Percentiles rank a stretch among this genome's conserved stretches.
phyloP scores from a whole-genome alignment of 2,329 filamentous ascomycete species.

The Curvularia hawaiiensis region DNA sequence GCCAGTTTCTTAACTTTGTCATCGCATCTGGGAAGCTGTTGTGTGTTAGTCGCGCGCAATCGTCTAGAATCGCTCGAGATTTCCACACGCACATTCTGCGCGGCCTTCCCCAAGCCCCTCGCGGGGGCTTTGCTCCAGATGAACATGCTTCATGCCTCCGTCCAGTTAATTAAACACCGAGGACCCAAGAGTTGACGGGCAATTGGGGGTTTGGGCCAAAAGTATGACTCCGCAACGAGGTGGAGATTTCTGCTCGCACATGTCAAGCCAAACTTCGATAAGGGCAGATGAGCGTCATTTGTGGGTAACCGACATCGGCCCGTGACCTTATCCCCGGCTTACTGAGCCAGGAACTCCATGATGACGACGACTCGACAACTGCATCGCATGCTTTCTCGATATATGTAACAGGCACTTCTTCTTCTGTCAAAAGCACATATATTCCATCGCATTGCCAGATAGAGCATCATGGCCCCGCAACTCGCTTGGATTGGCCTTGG shows the following conservation, averaged over 20 bases:
- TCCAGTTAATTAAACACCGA: conserved; percentile 16
- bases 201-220: conserved; percentile 1
- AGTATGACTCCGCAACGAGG: conserved; percentile 13
- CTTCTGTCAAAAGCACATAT: background rate
- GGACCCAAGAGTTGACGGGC: background rate
- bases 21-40: conserved; percentile 31
- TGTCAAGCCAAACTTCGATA: conserved; percentile 9
- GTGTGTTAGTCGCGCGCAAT: conserved; percentile 17
- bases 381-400: background rate
- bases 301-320: conserved; percentile 23
- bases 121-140: conserved; percentile 42
- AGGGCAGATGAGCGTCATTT: conserved; percentile 22
- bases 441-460: background rate
- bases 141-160: conserved; percentile 48
- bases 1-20: conserved; percentile 17
- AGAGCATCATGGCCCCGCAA: conserved; percentile 52
- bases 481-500: conserved; percentile 83
- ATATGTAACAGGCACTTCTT: conserved; percentile 5
- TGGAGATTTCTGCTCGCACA: conserved; percentile 12
- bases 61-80: conserved; percentile 3
- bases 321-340: conserved; percentile 8
- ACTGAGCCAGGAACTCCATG: conserved; percentile 6
- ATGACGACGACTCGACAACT: conserved; percentile 2
- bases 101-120: conserved; percentile 39
- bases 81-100: conserved; percentile 26